Percentiles rank a stretch among this genome's conserved stretches.
Evolutionary conservation across 345 rosid genomes (phyloP).

Genomic region (Citrus glauca): DNA sequence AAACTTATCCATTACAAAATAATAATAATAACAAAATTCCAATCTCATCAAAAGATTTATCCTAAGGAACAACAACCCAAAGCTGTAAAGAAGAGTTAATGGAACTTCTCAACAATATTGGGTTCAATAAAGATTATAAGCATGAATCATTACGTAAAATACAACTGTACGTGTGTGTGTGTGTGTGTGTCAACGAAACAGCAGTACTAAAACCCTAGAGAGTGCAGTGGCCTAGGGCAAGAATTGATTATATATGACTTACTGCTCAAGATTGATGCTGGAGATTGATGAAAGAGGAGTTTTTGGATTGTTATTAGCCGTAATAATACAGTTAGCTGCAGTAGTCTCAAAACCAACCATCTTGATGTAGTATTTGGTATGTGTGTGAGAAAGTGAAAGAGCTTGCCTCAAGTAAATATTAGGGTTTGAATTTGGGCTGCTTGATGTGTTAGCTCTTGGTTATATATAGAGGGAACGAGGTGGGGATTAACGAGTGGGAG

Average conservation of each 20-base stretch:
- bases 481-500: neutral
- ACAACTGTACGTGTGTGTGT: too few relatives aligned
- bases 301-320: neutral
- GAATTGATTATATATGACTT: neutral
- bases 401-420: neutral
- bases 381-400: neutral
- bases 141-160: neutral
- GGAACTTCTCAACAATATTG: neutral
- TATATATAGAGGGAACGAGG: neutral
- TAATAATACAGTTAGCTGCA: neutral
- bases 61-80: neutral
- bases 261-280: conserved; percentile 45
- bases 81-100: neutral
- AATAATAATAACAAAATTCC: neutral
- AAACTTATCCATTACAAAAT: too few relatives aligned
- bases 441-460: neutral
- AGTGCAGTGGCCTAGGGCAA: neutral
- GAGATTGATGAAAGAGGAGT: conserved; percentile 10
- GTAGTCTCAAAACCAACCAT: conserved; percentile 16
- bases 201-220: neutral
- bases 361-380: neutral
- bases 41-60: neutral
- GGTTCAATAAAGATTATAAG: neutral
- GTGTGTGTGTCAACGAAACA: neutral
- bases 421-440: neutral